Evolutionary conservation across 2,329 filamentous ascomycete genomes (phyloP).

Genomic region (Ophiocordyceps polyrhachis-furcata): DNA sequence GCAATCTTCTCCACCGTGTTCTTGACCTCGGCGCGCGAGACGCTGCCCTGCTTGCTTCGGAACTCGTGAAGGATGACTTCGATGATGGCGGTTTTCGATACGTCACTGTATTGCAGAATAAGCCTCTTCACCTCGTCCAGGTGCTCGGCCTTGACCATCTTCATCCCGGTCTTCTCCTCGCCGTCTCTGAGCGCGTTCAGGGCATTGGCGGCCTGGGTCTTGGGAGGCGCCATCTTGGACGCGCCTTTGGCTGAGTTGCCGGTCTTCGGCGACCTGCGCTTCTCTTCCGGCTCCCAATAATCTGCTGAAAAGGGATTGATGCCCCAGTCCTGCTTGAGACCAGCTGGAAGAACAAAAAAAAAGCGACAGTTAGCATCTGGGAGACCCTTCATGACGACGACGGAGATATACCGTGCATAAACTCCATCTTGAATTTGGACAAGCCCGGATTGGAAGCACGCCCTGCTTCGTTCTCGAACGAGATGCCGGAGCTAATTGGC

Average conservation of each 20-base stretch:
- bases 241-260: conserved; percentile 3
- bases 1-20: conserved; percentile 22
- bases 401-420: conserved; percentile 43
- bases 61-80: conserved; percentile 21
- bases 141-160: conserved; percentile 19
- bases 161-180: conserved; percentile 6
- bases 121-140: conserved; percentile 22
- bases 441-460: conserved; percentile 28
- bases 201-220: conserved; percentile 14
- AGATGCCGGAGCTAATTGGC: conserved; percentile 62
- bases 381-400: not conserved
- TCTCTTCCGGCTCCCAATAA: conserved; percentile 49
- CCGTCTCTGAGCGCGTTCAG: conserved; percentile 15
- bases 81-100: conserved; percentile 22
- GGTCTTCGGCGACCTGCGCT: conserved; percentile 8
- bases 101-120: conserved; percentile 19
- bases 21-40: conserved; percentile 21
- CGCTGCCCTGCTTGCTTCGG: conserved; percentile 9
- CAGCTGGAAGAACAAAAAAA: conserved; percentile 15
- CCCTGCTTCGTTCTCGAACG: conserved; percentile 50
- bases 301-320: conserved; percentile 72
- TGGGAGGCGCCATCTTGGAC: conserved; percentile 14
- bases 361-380: not conserved
- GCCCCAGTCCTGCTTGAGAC: conserved; percentile 26
- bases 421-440: conserved; percentile 51